These are phyloP conservation scores for Pichia gijzeniarum DNA, from an alignment of 805 yeast genomes.

Conservation along the genomic window DNA sequence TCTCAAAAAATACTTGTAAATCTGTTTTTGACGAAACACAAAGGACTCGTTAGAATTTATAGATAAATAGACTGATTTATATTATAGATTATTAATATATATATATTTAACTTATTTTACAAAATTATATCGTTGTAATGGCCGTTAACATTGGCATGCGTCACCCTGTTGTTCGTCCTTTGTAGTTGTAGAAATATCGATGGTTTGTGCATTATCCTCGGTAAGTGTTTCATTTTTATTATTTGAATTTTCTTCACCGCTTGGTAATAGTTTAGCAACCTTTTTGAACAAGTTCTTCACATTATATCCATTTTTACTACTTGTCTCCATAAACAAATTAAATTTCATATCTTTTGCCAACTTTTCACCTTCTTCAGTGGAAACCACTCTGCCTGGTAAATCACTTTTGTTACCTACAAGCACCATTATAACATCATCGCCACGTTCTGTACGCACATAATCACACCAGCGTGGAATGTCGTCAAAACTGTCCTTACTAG, in stretches of 20 bases:
- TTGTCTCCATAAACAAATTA: constrained; percentile 81
- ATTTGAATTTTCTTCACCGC: constrained; percentile 37
- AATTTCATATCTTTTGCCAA: constrained; percentile 69
- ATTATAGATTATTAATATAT: neutral
- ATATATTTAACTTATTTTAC: neutral
- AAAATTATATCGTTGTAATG: too few relatives aligned
- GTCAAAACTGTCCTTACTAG: constrained; percentile 77
- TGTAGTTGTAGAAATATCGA: constrained; percentile 36
- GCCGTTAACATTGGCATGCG: constrained; percentile 34
- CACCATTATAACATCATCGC: constrained; percentile 79
- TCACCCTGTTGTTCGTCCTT: constrained; percentile 26
- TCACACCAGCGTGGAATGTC: constrained; percentile 88
- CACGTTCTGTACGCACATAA: constrained; percentile 90
- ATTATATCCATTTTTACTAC: constrained; percentile 91
- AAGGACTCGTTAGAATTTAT: too few relatives aligned
- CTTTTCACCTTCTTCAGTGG: constrained; percentile 77
- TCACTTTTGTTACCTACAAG: constrained; percentile 92
- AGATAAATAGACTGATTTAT: neutral
- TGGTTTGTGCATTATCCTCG: constrained; percentile 30
- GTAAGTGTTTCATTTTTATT: neutral
- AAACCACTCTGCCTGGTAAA: constrained; percentile 69
- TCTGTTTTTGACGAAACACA: neutral
- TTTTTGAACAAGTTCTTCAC: constrained; percentile 85
- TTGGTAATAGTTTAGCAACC: constrained; percentile 88
- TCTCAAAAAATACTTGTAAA: constrained; percentile 55